A percentile compares a stretch with the other conserved stretches of the same genome.
phyloP scores from a whole-genome alignment of 352 stramenopile species.

The Phytophthora hibernalis region DNA sequence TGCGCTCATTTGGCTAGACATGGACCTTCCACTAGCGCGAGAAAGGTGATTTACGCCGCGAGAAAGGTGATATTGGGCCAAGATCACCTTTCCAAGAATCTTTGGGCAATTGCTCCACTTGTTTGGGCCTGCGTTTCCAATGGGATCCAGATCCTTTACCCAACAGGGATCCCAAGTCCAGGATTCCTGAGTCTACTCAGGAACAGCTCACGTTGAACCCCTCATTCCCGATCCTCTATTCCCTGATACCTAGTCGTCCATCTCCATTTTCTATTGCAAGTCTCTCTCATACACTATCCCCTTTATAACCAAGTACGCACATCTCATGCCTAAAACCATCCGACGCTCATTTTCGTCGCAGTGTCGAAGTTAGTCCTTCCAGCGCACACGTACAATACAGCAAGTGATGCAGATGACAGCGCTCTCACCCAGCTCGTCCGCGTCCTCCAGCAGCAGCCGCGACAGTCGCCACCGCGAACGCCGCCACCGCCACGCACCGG shows the following conservation, averaged over 20 bases:
- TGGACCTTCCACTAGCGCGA: too few species aligned
- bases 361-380: constrained; percentile 21
- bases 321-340: not conserved
- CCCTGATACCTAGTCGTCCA: not conserved
- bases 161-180: too few species aligned
- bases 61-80: too few species aligned
- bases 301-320: not conserved
- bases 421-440: constrained; percentile 31
- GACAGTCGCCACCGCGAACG: constrained; percentile 17
- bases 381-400: too few species aligned
- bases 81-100: too few species aligned
- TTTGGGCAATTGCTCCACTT: too few species aligned
- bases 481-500: constrained; percentile 1
- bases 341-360: constrained; percentile 14
- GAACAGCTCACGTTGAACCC: not conserved
- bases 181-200: too few species aligned
- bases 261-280: not conserved
- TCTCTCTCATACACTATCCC: not conserved
- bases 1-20: not conserved
- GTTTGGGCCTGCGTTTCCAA: too few species aligned
- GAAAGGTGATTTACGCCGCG: too few species aligned
- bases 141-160: not conserved
- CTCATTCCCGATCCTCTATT: not conserved
- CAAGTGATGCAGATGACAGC: constrained; percentile 28
- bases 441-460: constrained; percentile 31